These are phyloP conservation scores for Tolypocladium nubicola DNA, from an alignment of 2,329 filamentous ascomycete species.

Conservation along the genomic window DNA sequence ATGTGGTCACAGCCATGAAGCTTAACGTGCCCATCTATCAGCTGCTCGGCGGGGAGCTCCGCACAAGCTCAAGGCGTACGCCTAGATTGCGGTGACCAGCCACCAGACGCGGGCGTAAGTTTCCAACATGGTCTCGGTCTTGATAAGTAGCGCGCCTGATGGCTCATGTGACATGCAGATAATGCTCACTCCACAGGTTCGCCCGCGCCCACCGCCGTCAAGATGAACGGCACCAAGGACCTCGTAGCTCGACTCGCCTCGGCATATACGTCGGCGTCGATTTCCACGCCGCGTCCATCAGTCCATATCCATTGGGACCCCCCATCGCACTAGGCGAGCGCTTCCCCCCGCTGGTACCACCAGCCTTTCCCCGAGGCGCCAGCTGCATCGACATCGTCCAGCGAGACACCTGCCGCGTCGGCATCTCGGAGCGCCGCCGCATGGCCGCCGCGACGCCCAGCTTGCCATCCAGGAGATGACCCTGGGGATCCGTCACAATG, in stretches of 20 bases:
- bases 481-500: conserved; percentile 71
- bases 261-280: conserved; percentile 64
- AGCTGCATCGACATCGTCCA: conserved; percentile 61
- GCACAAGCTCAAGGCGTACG: conserved; percentile 35
- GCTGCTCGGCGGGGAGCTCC: conserved; percentile 63
- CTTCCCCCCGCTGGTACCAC: conserved; percentile 62
- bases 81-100: conserved; percentile 23
- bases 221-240: conserved; percentile 75
- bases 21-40: conserved; percentile 59
- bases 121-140: not conserved
- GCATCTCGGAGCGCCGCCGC: conserved; percentile 59
- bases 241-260: conserved; percentile 63
- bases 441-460: conserved; percentile 53
- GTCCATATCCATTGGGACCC: conserved; percentile 60
- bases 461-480: conserved; percentile 70
- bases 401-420: conserved; percentile 61
- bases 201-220: conserved; percentile 50
- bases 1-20: conserved; percentile 25
- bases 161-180: not conserved
- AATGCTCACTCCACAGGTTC: conserved; percentile 27
- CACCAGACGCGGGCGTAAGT: conserved; percentile 52
- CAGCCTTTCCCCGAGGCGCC: conserved; percentile 60
- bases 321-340: conserved; percentile 66
- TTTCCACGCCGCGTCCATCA: conserved; percentile 61
- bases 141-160: not conserved